Percentiles rank a stretch among this genome's conserved stretches.
These are phyloP conservation scores for Fusarium luffae DNA, from an alignment of 2,329 filamentous ascomycete genomes.

Conservation along the genomic window DNA sequence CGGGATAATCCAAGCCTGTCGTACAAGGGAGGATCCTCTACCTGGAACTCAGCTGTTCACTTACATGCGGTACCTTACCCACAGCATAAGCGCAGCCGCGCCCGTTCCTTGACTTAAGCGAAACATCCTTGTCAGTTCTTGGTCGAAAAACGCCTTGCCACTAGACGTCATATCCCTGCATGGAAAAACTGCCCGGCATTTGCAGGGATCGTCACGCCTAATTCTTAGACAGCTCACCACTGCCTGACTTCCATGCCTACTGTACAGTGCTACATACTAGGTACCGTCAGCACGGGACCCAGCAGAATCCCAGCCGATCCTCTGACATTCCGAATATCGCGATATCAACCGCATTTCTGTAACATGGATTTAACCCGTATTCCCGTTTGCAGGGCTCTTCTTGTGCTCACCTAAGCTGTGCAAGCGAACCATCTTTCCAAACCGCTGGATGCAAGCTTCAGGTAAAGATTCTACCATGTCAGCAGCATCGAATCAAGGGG, in stretches of 20 bases:
- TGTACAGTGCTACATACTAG: not conserved
- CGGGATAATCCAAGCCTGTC: not conserved
- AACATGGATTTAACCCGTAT: not conserved
- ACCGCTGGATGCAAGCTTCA: constrained; percentile 15
- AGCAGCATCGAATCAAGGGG: constrained; percentile 3
- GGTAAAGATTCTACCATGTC: constrained; percentile 12
- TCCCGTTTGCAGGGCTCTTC: not conserved
- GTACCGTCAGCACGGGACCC: constrained; percentile 9
- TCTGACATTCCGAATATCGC: constrained; percentile 16
- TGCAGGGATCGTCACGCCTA: constrained; percentile 15
- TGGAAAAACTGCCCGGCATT: constrained; percentile 4
- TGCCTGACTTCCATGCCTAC: not conserved
- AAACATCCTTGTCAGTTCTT: not conserved
- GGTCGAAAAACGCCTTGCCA: constrained; percentile 32
- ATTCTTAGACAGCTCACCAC: constrained; percentile 28
- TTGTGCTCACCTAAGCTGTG: constrained; percentile 28
- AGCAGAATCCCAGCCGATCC: constrained; percentile 6
- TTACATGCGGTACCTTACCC: not conserved
- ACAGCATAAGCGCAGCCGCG: constrained; percentile 18
- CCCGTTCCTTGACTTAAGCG: not conserved
- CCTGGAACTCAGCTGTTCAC: not conserved
- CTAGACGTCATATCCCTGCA: constrained; percentile 30
- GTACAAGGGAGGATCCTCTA: not conserved
- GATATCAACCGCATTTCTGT: not conserved
- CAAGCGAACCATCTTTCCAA: constrained; percentile 17